Conservation (phyloP, 73 alveolate species). For the Urostyla sp. region DNA sequence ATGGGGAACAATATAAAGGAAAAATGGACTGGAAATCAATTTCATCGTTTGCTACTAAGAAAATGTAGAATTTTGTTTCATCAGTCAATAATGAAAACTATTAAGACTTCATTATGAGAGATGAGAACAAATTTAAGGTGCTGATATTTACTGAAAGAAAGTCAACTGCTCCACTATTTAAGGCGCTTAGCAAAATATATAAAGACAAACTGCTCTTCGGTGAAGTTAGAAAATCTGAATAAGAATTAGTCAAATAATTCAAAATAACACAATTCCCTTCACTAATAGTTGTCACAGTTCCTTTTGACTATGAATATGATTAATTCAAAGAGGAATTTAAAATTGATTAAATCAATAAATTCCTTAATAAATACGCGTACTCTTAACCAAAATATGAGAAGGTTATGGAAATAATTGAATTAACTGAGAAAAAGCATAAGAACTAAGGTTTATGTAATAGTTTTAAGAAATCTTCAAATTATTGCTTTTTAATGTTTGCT, state of each 20-base stretch:
- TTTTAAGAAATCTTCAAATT: conserved; percentile 58
- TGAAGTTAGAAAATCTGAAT: conserved; percentile 89
- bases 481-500: conserved; percentile 78
- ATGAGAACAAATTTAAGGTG: conserved; percentile 84
- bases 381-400: conserved; percentile 48
- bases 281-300: conserved; percentile 87
- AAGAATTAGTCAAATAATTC: conserved; percentile 74
- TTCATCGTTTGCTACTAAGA: conserved; percentile 86
- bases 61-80: conserved; percentile 94
- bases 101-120: conserved; percentile 85
- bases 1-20: conserved; percentile 84
- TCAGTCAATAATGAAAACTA: conserved; percentile 88
- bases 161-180: conserved; percentile 96
- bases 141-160: conserved; percentile 93
- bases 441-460: conserved; percentile 74
- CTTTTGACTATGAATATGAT: conserved; percentile 76
- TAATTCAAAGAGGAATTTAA: conserved; percentile 82
- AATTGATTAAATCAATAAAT: conserved; percentile 86
- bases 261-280: conserved; percentile 90
- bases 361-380: conserved; percentile 93
- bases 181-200: conserved; percentile 91
- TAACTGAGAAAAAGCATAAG: conserved; percentile 53
- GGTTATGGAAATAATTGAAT: conserved; percentile 47
- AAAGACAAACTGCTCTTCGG: conserved; percentile 93
- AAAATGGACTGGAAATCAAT: conserved; percentile 78